phyloP scores from a whole-genome alignment of 371 early-diverging fungal species.

The Lichtheimia corymbifera region DNA sequence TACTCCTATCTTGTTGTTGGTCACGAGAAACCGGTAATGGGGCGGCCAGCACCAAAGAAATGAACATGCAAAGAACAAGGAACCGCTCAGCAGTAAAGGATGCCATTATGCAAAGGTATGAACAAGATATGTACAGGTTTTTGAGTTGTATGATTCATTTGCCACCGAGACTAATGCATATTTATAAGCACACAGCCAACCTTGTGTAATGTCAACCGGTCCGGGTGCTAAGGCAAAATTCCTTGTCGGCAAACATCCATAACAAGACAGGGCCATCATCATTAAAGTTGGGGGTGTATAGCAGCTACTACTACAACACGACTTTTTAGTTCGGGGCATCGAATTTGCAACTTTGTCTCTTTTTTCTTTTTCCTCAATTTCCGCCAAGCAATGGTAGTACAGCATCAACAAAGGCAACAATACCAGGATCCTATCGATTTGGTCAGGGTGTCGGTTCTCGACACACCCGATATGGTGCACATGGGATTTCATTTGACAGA shows the following conservation, averaged over 20 bases:
- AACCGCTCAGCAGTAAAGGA: too few species aligned
- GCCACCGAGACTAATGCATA: too few species aligned
- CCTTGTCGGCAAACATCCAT: too few species aligned
- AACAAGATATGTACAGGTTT: too few species aligned
- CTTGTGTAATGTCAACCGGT: too few species aligned
- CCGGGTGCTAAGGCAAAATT: too few species aligned
- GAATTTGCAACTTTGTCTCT: not conserved
- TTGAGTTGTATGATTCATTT: too few species aligned
- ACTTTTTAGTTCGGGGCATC: too few species aligned
- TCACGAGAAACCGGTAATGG: slow-evolving; percentile 4
- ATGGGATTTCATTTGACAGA: slow-evolving; percentile 76
- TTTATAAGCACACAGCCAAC: too few species aligned
- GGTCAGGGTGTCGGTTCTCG: slow-evolving; percentile 23
- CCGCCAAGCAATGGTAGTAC: slow-evolving; percentile 1
- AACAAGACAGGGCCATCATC: too few species aligned
- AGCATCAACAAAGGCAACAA: not conserved
- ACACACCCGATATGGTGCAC: slow-evolving; percentile 26
- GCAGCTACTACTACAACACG: not conserved
- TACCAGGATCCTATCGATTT: slow-evolving; percentile 1
- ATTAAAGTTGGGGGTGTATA: not conserved
- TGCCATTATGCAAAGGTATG: too few species aligned
- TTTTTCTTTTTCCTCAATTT: not conserved
- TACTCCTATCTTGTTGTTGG: not conserved
- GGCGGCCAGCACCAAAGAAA: slow-evolving; percentile 11
- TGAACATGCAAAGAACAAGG: not conserved